These are phyloP conservation scores for Agrocybe praecox DNA, from an alignment of 768 basidiomycete species.

Conservation along the genomic window DNA sequence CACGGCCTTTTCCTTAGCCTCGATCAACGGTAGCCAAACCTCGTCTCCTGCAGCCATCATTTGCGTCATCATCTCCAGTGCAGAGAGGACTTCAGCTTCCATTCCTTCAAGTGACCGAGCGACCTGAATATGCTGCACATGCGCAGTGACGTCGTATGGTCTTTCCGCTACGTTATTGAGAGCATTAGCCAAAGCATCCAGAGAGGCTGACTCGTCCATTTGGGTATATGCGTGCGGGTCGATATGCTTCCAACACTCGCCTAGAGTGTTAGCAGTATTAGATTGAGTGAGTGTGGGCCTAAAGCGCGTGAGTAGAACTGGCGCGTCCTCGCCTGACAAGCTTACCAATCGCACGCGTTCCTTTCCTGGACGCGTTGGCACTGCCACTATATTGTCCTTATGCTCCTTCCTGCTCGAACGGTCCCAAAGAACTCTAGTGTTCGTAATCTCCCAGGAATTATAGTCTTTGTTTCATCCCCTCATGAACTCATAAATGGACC, in stretches of 20 bases:
- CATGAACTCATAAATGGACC: constrained; percentile 7
- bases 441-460: background rate
- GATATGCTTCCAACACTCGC: background rate
- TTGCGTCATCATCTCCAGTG: constrained; percentile 66
- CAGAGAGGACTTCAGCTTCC: constrained; percentile 59
- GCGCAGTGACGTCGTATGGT: constrained; percentile 64
- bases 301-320: constrained; percentile 10
- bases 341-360: constrained; percentile 1
- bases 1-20: constrained; percentile 49
- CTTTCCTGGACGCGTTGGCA: constrained; percentile 1
- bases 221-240: background rate
- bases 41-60: constrained; percentile 68
- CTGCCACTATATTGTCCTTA: constrained; percentile 5
- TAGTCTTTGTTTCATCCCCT: background rate
- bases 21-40: constrained; percentile 74
- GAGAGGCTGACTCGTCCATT: constrained; percentile 54
- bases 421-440: background rate
- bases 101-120: constrained; percentile 56
- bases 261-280: background rate
- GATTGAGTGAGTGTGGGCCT: background rate
- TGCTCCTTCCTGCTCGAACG: constrained; percentile 1
- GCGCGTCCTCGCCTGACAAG: background rate
- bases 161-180: constrained; percentile 60
- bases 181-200: constrained; percentile 65
- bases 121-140: constrained; percentile 68